Evolutionary conservation across 352 stramenopile species (phyloP), one percentile per base, ranked within the genome.

Genomic region (Globisporangium mamillatum): DNA sequence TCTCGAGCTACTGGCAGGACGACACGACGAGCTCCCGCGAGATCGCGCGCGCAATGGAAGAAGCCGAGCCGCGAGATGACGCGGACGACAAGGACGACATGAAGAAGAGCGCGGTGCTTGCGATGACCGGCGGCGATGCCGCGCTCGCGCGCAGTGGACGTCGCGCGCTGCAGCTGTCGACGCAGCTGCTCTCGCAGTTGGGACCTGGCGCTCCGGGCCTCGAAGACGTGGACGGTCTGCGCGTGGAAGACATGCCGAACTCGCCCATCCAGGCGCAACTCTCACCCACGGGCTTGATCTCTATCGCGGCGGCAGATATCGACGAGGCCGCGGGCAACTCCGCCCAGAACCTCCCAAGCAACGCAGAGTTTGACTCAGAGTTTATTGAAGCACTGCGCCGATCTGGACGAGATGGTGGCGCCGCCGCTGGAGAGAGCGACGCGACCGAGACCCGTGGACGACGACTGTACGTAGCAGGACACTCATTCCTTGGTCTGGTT

Each of bases 271-370:
- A 78, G 38, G 68, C 83, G 32, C 81, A 92, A 58, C 69, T 94
- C 65, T 93, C 84, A 52, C 87, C 87, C 22, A 75, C 83, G 12
- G 87, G 87, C 0, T 75, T 94, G 38, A 94, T 94, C 62, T 94
- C 87, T 7, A 93, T 94, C 62, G 87, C 87, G 52, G 87, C 87
- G 4, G 87, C 87, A 3, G 87, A 94, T 64, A 91, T 94, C 57
- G 87, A 94, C 65, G 82, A 94, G 59, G 83, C 84, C 6, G 65
- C 76, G 36, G 75, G 67, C 3, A 78, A 77, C 22, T 38, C 46
- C 69, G 48, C 74, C 38, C 48, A 72, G 73, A 16, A 60, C 74
- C 27, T 64, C 4, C 54, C 61, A 20, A 14, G 16, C 41, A 81
- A 83, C 62, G 75, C 78, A 2, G 79, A 89, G 18, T 67, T 93